A percentile compares a stretch with the other conserved stretches of the same genome.
phyloP scores from a whole-genome alignment of 176 grass and related monocot species.

The Hordeum vulgare region DNA sequence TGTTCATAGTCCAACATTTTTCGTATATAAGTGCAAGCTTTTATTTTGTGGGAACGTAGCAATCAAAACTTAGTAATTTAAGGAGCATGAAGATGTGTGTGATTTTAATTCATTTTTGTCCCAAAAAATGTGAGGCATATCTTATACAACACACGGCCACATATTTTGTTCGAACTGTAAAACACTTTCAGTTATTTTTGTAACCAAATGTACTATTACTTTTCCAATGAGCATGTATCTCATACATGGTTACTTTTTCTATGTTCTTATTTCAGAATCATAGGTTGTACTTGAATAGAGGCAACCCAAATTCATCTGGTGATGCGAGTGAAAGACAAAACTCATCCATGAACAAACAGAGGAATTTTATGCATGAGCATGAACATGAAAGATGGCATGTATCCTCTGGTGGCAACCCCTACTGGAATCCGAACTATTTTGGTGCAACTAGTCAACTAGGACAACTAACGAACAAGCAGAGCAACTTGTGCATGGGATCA shows the following conservation, averaged over 20 bases:
- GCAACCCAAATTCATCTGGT: background rate
- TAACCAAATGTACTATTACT: too few species aligned
- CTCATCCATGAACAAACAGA: background rate
- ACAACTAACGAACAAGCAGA: background rate
- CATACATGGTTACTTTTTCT: background rate
- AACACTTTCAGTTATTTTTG: background rate
- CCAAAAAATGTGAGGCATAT: background rate
- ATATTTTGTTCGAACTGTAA: background rate
- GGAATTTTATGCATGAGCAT: conserved; percentile 21
- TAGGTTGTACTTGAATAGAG: conserved; percentile 41
- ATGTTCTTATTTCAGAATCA: conserved; percentile 59
- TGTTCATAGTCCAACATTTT: background rate
- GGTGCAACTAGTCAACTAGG: background rate
- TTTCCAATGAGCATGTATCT: conserved; percentile 22
- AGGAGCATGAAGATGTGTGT: background rate
- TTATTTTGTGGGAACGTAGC: background rate
- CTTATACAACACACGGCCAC: background rate
- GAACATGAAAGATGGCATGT: conserved; percentile 1
- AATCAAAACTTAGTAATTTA: background rate
- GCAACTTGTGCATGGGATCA: background rate
- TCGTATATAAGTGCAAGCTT: background rate
- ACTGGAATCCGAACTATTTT: background rate
- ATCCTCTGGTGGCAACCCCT: background rate
- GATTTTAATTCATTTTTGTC: background rate
- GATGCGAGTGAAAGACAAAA: conserved; percentile 4